Percentiles rank a stretch among this genome's conserved stretches.
These are phyloP conservation scores for Cryptomeria japonica DNA, from an alignment of 75 land plant species.

Conservation along the genomic window DNA sequence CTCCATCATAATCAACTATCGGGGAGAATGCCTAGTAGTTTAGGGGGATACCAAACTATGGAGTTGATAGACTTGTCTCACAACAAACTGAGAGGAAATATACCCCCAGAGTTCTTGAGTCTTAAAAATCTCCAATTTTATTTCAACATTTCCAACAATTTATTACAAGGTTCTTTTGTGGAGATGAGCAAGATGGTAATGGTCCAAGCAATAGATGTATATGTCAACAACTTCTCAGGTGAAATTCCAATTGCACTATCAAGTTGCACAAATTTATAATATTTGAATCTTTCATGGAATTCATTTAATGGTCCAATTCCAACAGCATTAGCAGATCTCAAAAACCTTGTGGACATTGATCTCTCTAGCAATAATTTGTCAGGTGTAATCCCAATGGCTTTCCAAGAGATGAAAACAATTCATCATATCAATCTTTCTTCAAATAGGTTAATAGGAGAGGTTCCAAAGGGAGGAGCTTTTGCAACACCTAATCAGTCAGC, in stretches of 20 bases:
- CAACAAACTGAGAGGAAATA: slow-evolving; percentile 22
- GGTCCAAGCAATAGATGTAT: slow-evolving; percentile 17
- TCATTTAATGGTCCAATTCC: slow-evolving; percentile 1
- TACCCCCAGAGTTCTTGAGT: slow-evolving; percentile 17
- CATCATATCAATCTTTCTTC: slow-evolving; percentile 22
- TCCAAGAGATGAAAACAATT: background rate
- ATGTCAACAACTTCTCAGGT: slow-evolving; percentile 29
- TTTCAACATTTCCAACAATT: slow-evolving; percentile 25
- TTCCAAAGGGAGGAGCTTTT: slow-evolving; percentile 29
- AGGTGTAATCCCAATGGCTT: background rate
- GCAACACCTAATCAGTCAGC: background rate
- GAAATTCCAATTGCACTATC: slow-evolving; percentile 23
- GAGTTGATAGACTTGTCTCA: background rate
- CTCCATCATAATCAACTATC: background rate
- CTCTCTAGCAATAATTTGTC: slow-evolving; percentile 28
- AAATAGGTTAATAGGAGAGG: slow-evolving; percentile 25
- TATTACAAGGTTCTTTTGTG: background rate
- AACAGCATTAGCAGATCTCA: background rate
- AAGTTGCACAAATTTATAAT: slow-evolving; percentile 6
- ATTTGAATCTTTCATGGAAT: slow-evolving; percentile 13
- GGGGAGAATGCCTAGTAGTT: background rate
- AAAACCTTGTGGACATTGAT: slow-evolving; percentile 17
- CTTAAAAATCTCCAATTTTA: slow-evolving; percentile 37
- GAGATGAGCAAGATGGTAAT: background rate
- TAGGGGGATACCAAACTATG: slow-evolving; percentile 19